phyloP scores from a whole-genome alignment of 768 basidiomycete genomes.

The Rhodotorula babjevae region DNA sequence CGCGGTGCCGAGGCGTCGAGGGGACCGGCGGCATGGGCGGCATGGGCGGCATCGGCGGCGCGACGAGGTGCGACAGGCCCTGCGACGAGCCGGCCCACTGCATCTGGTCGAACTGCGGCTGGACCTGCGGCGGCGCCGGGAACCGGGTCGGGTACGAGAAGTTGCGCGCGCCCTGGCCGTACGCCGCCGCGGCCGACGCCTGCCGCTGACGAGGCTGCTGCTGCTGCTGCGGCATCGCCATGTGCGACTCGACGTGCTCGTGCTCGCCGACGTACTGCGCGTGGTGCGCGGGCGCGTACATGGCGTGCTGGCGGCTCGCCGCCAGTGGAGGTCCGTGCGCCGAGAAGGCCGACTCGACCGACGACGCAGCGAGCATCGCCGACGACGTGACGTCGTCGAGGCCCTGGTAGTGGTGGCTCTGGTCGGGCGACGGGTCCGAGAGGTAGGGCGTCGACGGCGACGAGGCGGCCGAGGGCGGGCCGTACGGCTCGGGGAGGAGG shows the following conservation, averaged over 20 bases:
- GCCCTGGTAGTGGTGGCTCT: not conserved
- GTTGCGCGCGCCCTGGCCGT: conserved; percentile 17
- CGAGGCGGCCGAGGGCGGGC: conserved; percentile 17
- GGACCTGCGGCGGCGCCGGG: not conserved
- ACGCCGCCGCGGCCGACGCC: conserved; percentile 11
- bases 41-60: not conserved
- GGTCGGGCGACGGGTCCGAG: conserved; percentile 34
- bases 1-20: not conserved
- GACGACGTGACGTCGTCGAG: conserved; percentile 5
- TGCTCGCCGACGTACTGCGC: not conserved
- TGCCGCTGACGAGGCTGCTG: conserved; percentile 15
- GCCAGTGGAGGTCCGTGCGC: not conserved
- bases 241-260: not conserved
- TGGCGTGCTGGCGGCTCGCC: conserved; percentile 14
- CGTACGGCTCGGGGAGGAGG: not conserved
- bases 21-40: too few species aligned
- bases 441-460: conserved; percentile 30
- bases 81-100: conserved; percentile 8
- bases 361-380: conserved; percentile 17
- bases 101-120: not conserved
- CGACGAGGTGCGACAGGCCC: not conserved
- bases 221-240: conserved; percentile 18
- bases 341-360: conserved; percentile 25
- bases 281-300: not conserved
- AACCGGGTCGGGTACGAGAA: conserved; percentile 36